phyloP scores from a whole-genome alignment of 2,329 filamentous ascomycete species.

The Pseudocercospora eumusae region DNA sequence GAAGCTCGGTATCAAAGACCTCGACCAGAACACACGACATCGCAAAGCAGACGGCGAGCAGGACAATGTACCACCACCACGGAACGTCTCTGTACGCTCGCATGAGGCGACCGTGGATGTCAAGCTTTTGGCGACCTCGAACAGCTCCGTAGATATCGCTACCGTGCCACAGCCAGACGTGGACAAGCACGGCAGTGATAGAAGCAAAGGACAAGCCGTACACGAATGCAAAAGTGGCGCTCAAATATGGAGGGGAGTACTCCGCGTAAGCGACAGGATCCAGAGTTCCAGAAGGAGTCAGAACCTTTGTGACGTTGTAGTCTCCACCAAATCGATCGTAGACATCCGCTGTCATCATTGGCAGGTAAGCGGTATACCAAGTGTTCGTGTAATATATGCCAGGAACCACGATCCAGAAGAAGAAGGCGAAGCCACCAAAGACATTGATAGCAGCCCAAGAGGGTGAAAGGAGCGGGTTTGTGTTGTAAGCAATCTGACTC shows the following conservation, averaged over 20 bases:
- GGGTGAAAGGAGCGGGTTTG: slow-evolving; percentile 58
- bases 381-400: slow-evolving; percentile 57
- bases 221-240: slow-evolving; percentile 43
- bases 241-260: slow-evolving; percentile 46
- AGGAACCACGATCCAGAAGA: slow-evolving; percentile 48
- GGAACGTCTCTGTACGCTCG: slow-evolving; percentile 78
- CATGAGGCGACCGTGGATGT: slow-evolving; percentile 75
- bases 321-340: slow-evolving; percentile 81
- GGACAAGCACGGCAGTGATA: slow-evolving; percentile 42
- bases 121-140: slow-evolving; percentile 32
- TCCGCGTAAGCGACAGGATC: slow-evolving; percentile 40
- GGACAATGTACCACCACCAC: slow-evolving; percentile 61
- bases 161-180: slow-evolving; percentile 42
- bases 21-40: slow-evolving; percentile 35
- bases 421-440: slow-evolving; percentile 47
- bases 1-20: slow-evolving; percentile 43
- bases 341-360: slow-evolving; percentile 78
- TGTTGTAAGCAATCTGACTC: slow-evolving; percentile 86
- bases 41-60: slow-evolving; percentile 32
- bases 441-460: slow-evolving; percentile 47
- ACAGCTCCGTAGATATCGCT: slow-evolving; percentile 39
- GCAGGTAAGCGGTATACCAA: slow-evolving; percentile 78
- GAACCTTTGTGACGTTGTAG: slow-evolving; percentile 78
- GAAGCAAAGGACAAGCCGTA: slow-evolving; percentile 44
- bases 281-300: slow-evolving; percentile 50